phyloP scores from a whole-genome alignment of 192 early-diverging fungal species.

The Backusella psychrophila region DNA sequence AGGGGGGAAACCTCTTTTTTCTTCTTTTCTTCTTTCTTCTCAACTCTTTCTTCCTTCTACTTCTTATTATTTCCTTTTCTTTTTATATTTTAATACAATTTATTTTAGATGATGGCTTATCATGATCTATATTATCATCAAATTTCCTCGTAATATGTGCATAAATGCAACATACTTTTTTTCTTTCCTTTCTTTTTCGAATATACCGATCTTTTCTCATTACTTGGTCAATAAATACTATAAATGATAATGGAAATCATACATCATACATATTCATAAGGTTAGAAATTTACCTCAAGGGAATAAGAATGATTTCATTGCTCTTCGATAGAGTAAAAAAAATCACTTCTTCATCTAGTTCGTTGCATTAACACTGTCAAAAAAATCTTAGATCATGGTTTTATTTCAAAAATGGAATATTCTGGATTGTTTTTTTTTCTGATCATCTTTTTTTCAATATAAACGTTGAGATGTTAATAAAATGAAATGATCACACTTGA shows the following conservation, averaged over 20 bases:
- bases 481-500: not conserved
- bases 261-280: not conserved
- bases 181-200: not conserved
- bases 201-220: not conserved
- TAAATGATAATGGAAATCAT: not conserved
- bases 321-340: too few species aligned
- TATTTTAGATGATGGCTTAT: conserved; percentile 2
- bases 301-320: not conserved
- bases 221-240: not conserved
- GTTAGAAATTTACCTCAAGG: not conserved
- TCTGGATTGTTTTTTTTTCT: too few species aligned
- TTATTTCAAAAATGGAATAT: too few species aligned
- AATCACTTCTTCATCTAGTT: too few species aligned
- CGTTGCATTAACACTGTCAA: too few species aligned
- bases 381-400: too few species aligned
- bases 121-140: conserved; percentile 6
- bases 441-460: too few species aligned
- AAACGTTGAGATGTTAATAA: too few species aligned
- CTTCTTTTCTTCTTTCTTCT: not conserved
- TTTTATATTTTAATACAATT: conserved; percentile 4
- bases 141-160: conserved; percentile 1
- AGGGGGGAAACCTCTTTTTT: not conserved
- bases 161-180: not conserved
- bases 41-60: not conserved
- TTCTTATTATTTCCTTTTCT: not conserved